These are phyloP conservation scores for Mycosphaerella sp. DNA, from an alignment of 2,329 filamentous ascomycete genomes.

Conservation along the genomic window DNA sequence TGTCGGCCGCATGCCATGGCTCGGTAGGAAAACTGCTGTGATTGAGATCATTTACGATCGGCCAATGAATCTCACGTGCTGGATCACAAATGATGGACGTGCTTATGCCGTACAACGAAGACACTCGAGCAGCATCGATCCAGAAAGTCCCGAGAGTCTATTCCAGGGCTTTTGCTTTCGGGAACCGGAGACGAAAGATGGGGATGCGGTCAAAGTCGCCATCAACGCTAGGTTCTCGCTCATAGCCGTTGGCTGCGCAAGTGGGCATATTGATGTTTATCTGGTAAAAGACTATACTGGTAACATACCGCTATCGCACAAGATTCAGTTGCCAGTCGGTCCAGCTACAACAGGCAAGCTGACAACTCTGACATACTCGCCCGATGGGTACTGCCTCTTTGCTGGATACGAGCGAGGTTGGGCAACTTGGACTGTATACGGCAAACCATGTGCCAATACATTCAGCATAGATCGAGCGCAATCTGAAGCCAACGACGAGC, in stretches of 20 bases:
- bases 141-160: conserved; percentile 53
- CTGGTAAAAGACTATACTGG: conserved; percentile 88
- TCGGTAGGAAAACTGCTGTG: conserved; percentile 70
- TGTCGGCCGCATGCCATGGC: conserved; percentile 77
- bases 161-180: conserved; percentile 94
- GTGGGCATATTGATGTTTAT: conserved; percentile 81
- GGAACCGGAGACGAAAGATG: conserved; percentile 53
- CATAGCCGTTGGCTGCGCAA: conserved; percentile 75
- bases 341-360: conserved; percentile 61
- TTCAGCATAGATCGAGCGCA: conserved; percentile 65
- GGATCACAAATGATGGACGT: conserved; percentile 82
- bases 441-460: conserved; percentile 78
- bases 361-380: conserved; percentile 76
- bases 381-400: conserved; percentile 94
- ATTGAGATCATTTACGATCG: conserved; percentile 87
- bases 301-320: conserved; percentile 83
- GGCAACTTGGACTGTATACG: conserved; percentile 97
- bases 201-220: conserved; percentile 64
- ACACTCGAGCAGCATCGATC: conserved; percentile 30
- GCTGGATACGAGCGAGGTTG: conserved; percentile 88
- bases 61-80: conserved; percentile 91
- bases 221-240: conserved; percentile 95
- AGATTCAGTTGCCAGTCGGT: conserved; percentile 64
- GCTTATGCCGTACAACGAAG: conserved; percentile 83
- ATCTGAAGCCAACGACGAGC: conserved; percentile 63